Percentiles rank a stretch among this genome's conserved stretches.
phyloP scores from a whole-genome alignment of 2,329 filamentous ascomycete genomes.

The Pleoardoris graminearum region DNA sequence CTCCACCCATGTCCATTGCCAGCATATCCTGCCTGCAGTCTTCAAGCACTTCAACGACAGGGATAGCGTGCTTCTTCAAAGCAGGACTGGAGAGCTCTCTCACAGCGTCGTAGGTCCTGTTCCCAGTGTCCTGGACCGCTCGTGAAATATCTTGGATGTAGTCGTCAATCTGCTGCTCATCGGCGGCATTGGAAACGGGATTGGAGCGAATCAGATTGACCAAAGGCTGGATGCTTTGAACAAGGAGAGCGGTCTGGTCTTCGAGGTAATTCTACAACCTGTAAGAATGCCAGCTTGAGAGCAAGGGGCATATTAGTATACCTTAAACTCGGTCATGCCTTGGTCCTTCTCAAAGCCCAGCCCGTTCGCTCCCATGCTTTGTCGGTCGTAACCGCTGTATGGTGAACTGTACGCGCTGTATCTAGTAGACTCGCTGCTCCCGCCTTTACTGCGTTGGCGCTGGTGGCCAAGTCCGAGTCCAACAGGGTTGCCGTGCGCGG shows the following conservation, averaged over 20 bases:
- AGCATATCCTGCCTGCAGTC: slow-evolving; percentile 68
- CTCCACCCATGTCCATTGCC: slow-evolving; percentile 62
- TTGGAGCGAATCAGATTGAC: slow-evolving; percentile 66
- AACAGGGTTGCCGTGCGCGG: slow-evolving; percentile 21
- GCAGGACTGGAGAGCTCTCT: slow-evolving; percentile 54
- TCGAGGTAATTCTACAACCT: slow-evolving; percentile 70
- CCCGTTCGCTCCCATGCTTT: slow-evolving; percentile 34
- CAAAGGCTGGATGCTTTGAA: slow-evolving; percentile 80
- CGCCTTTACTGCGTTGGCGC: slow-evolving; percentile 38
- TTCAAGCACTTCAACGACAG: slow-evolving; percentile 61
- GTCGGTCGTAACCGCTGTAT: slow-evolving; percentile 41
- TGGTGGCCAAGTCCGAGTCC: slow-evolving; percentile 20
- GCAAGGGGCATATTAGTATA: slow-evolving; percentile 36
- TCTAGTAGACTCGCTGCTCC: slow-evolving; percentile 41
- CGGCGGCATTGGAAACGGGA: slow-evolving; percentile 31
- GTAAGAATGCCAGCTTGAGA: slow-evolving; percentile 15
- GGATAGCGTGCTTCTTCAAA: slow-evolving; percentile 55
- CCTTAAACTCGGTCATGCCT: slow-evolving; percentile 63
- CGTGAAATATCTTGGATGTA: slow-evolving; percentile 72
- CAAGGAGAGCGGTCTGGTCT: slow-evolving; percentile 77
- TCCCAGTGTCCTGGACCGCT: slow-evolving; percentile 71
- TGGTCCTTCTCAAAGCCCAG: slow-evolving; percentile 28
- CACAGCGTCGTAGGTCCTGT: slow-evolving; percentile 61
- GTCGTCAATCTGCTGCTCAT: slow-evolving; percentile 59
- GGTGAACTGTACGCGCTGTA: slow-evolving; percentile 44